These are phyloP conservation scores for Cucumis hystrix DNA, from an alignment of 306 rosid species.

Conservation along the genomic window DNA sequence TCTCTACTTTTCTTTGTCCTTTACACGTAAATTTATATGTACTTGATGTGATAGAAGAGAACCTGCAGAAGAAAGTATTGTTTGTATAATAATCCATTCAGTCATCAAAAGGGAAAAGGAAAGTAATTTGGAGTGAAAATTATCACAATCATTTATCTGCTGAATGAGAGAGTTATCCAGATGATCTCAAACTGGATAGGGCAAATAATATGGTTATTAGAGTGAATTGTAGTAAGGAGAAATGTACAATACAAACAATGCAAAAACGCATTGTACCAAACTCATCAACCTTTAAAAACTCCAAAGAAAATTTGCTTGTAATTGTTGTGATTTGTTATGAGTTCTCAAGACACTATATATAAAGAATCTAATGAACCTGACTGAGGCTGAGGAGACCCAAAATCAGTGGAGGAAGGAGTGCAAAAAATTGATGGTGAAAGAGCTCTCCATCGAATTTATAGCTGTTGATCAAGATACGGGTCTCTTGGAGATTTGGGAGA, in stretches of 20 bases:
- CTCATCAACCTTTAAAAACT: neutral
- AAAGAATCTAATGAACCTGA: neutral
- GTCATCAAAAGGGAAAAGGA: neutral
- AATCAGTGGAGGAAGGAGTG: neutral
- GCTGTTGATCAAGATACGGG: constrained; percentile 70
- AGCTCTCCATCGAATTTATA: constrained; percentile 25
- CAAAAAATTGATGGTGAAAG: neutral
- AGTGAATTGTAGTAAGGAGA: neutral
- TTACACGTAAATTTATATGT: neutral
- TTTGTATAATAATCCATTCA: neutral
- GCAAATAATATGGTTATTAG: neutral
- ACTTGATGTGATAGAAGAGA: neutral
- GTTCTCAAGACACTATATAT: neutral
- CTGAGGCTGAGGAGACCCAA: neutral
- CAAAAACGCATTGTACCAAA: neutral
- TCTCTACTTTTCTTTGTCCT: neutral
- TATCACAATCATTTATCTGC: neutral
- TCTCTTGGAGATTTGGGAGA: constrained; percentile 58
- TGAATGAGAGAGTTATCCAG: neutral
- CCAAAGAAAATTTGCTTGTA: neutral
- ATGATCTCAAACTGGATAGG: neutral
- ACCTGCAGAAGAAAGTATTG: neutral
- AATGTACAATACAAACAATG: neutral
- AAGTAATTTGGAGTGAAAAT: neutral
- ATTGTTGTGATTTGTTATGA: neutral